Evolutionary conservation across 2,329 filamentous ascomycete genomes (phyloP), one percentile per base, ranked within the genome.

Genomic region (Fusarium buharicum): DNA sequence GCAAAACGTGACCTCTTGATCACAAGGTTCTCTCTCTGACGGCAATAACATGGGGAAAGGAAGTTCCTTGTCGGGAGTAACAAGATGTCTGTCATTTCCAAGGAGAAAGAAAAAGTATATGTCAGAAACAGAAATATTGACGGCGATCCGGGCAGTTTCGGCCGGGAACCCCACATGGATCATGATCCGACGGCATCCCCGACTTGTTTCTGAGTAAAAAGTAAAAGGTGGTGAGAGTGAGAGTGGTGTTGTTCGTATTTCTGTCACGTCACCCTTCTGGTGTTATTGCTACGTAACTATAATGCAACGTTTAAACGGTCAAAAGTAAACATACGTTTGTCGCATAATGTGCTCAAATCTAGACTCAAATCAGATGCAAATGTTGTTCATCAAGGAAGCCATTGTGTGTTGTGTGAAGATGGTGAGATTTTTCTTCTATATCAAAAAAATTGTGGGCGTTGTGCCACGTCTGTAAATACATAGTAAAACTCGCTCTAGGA

Each of bases 111-210:
- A 22, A 22, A 22, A 28, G 11, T 28, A 14, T 10, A 10, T 30
- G 22, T 13, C 28, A 18, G 37, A 14, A 22, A 22, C 6, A 22
- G 16, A 24, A 16, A 24, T 18, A 34, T 37, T 17, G 30, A 20
- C 14, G 31, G 24, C 30, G 31, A 46, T 38, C 18, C 27, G 27
- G 48, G 41, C 41, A 53, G 38, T 47, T 48, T 62, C 55, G 59
- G 59, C 50, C 52, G 31, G 43, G 9, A 14, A 20, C 17, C 33
- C 59, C 65, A 66, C 64, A 51, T 66, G 62, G 59, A 24, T 40
- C 52, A 49, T 66, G 49, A 50, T 37, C 40, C 51, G 49, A 61
- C 50, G 46, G 50, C 47, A 40, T 45, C 55, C 38, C 60, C 49
- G 45, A 40, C 36, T 6, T 20, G 24, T 49, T 51, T 6, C 28